Evolutionary conservation across 139 green algal genomes (phyloP), one percentile per base, ranked within the genome.

Genomic region (Closterium sp.): DNA sequence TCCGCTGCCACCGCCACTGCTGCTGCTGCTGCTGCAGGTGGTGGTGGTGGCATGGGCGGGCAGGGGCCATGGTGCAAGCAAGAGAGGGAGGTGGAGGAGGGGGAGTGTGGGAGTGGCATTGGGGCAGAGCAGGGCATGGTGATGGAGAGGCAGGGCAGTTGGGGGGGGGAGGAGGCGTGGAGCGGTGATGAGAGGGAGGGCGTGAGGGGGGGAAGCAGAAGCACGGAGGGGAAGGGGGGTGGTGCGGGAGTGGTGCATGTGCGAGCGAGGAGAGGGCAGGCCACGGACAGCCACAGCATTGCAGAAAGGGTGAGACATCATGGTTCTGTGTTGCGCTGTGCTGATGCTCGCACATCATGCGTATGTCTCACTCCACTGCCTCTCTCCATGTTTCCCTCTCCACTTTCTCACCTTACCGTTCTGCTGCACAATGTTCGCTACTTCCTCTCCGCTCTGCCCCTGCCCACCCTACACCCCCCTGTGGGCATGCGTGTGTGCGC

Each of bases 221-320:
- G 36, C 36, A 6, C 36, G 36, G 43, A 69, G 43, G 43, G 43
- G 43, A 69, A 69, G 43, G 43, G 43, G 21, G 43, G 43, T 12
- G 43, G 43, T 25, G 43, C 43, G 43, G 43, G 43, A 25, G 43
- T 69, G 43, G 43, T 12, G 43, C 89, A 92, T 33, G 89, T 89
- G n/a, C 89, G 89, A 31, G 89, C 89, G 31, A 85, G 89, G 21
- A 66, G 89, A 33, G 89, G 89, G n/a, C 89, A 92, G 89, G 89
- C 89, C 84, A 92, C 89, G 19, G 89, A 92, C 83, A 92, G 89
- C 34, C 89, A 92, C 84, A 92, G 89, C 43, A 33, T 92, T 30
- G 89, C 89, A 33, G 89, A 92, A 81, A 66, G 89, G 89, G 89
- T 92, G 86, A 30, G 89, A 34, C n/a, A 12, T 86, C 81, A 86